Percentiles rank a stretch among this genome's conserved stretches.
phyloP scores from a whole-genome alignment of 1,139 yeast genomes.

The Zhuliangozyma blackwelliae region DNA sequence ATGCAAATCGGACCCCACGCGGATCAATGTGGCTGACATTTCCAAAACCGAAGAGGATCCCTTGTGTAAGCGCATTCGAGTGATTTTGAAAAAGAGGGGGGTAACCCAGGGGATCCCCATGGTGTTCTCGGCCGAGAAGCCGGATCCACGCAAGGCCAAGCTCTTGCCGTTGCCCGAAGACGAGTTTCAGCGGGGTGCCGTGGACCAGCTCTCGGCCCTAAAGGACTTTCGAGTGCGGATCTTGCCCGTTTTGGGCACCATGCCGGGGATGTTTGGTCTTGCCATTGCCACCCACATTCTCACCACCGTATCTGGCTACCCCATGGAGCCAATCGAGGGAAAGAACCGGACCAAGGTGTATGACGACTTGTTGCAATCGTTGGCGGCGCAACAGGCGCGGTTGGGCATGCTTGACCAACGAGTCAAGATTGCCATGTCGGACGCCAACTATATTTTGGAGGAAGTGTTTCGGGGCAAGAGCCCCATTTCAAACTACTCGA shows the following conservation, averaged over 20 bases:
- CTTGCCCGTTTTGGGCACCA: conserved; percentile 89
- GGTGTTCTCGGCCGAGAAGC: conserved; percentile 91
- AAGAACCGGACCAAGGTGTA: conserved; percentile 80
- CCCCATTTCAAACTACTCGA: conserved; percentile 79
- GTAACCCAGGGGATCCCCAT: conserved; percentile 75
- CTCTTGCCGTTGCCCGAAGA: conserved; percentile 78
- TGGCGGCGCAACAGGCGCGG: conserved; percentile 84
- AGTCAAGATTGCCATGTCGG: conserved; percentile 67
- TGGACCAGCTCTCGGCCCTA: conserved; percentile 81
- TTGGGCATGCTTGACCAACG: conserved; percentile 66
- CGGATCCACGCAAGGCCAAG: conserved; percentile 90
- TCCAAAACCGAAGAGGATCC: conserved; percentile 84
- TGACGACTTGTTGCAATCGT: conserved; percentile 74
- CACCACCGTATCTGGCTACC: conserved; percentile 80
- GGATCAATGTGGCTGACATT: conserved; percentile 42
- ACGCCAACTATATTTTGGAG: conserved; percentile 81
- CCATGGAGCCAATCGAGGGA: conserved; percentile 86
- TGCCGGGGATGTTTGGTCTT: conserved; percentile 95
- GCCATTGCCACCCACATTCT: conserved; percentile 81
- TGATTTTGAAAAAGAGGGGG: conserved; percentile 76
- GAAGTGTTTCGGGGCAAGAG: conserved; percentile 92
- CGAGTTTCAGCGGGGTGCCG: conserved; percentile 75
- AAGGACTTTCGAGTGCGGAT: conserved; percentile 90
- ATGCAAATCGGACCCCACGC: conserved; percentile 52
- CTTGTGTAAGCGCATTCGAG: conserved; percentile 79